These are phyloP conservation scores for Dryadomyces sulphureus DNA, from an alignment of 2,329 filamentous ascomycete genomes.

Conservation along the genomic window DNA sequence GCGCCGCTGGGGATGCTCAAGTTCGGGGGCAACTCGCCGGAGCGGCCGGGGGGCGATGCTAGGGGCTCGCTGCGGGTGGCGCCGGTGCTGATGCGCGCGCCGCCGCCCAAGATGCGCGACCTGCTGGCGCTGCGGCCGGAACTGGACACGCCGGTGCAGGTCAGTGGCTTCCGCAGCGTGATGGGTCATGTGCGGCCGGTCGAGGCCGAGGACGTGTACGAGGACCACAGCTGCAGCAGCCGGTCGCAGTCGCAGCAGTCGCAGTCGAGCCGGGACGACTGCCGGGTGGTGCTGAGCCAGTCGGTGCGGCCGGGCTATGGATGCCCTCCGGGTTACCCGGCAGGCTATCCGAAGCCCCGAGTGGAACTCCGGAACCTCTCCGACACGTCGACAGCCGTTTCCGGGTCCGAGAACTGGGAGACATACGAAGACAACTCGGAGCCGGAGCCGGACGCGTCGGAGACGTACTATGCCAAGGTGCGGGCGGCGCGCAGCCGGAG, in stretches of 20 bases:
- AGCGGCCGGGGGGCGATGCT: constrained; percentile 35
- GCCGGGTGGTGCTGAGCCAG: too few relatives aligned
- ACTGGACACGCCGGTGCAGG: constrained; percentile 33
- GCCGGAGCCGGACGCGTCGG: constrained; percentile 58
- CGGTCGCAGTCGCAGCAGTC: constrained; percentile 9
- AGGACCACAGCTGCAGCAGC: constrained; percentile 32
- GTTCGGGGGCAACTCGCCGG: constrained; percentile 66
- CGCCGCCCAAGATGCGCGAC: constrained; percentile 87
- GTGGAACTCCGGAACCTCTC: constrained; percentile 50
- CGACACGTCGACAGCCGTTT: constrained; percentile 59
- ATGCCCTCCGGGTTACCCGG: not conserved
- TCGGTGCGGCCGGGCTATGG: not conserved
- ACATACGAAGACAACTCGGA: constrained; percentile 81
- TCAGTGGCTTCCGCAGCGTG: constrained; percentile 26
- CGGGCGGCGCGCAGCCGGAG: constrained; percentile 55
- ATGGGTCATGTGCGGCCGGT: constrained; percentile 32
- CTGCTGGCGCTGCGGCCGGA: constrained; percentile 38
- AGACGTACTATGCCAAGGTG: constrained; percentile 68
- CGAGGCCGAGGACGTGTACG: constrained; percentile 74
- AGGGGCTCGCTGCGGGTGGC: constrained; percentile 30
- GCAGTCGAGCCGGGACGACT: not conserved
- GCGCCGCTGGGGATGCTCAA: constrained; percentile 54
- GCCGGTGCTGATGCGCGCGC: constrained; percentile 45
- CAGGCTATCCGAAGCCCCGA: constrained; percentile 20
- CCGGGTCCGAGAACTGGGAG: constrained; percentile 94